phyloP scores from a whole-genome alignment of 2,329 filamentous ascomycete species.

The Aspergillus pseudoglaucus region DNA sequence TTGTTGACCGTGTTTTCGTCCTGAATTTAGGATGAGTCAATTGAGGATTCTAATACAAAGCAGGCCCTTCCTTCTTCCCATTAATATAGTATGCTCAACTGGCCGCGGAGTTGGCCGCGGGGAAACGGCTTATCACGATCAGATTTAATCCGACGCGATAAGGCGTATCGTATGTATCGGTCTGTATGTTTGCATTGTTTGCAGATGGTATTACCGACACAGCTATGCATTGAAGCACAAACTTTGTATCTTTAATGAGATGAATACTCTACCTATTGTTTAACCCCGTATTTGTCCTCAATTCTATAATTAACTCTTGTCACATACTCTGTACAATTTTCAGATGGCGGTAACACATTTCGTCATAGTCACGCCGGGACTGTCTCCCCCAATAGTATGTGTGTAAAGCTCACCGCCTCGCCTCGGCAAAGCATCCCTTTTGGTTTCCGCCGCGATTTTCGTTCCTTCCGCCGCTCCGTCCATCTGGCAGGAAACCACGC shows the following conservation, averaged over 20 bases:
- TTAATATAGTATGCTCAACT: neutral
- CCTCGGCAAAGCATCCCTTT: constrained; percentile 2
- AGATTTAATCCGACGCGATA: neutral
- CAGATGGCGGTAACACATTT: neutral
- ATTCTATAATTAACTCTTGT: too few species aligned
- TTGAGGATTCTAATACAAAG: neutral
- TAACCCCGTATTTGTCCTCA: neutral
- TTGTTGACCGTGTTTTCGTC: constrained; percentile 6
- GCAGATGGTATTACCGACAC: neutral
- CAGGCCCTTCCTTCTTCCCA: too few species aligned
- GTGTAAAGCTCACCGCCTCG: constrained; percentile 4
- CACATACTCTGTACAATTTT: too few species aligned
- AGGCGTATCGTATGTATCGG: neutral
- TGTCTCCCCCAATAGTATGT: neutral
- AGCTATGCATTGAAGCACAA: neutral
- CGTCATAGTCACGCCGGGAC: neutral
- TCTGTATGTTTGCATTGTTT: neutral
- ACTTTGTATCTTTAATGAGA: too few species aligned
- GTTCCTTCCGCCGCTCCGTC: constrained; percentile 12
- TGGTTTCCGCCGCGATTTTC: constrained; percentile 15
- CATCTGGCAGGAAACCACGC: neutral
- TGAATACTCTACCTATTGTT: neutral
- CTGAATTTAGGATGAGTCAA: neutral
- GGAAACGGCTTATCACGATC: neutral
- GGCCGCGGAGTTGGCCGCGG: neutral